Percentiles rank a stretch among this genome's conserved stretches.
phyloP scores from a whole-genome alignment of 2,329 filamentous ascomycete genomes.

The Dothiorella sarmentorum region DNA sequence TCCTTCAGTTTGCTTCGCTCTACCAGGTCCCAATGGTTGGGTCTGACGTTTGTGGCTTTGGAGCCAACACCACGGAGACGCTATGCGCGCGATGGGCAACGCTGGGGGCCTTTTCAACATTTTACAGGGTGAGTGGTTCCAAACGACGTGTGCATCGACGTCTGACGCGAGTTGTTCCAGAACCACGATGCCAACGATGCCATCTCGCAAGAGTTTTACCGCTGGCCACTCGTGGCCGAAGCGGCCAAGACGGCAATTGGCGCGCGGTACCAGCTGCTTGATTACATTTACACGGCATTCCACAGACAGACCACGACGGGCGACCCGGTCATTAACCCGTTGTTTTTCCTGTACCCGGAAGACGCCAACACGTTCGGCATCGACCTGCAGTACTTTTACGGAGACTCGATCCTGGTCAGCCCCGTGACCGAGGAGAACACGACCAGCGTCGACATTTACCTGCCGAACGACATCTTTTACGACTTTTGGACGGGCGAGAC shows the following conservation, averaged over 20 bases:
- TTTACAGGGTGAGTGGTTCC: conserved; percentile 54
- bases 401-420: conserved; percentile 54
- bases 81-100: conserved; percentile 74
- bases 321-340: conserved; percentile 62
- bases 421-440: conserved; percentile 53
- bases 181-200: conserved; percentile 61
- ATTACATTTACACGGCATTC: conserved; percentile 75
- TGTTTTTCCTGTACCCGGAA: conserved; percentile 68
- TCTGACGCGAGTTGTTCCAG: neutral
- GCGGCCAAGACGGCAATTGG: conserved; percentile 67
- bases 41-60: conserved; percentile 74
- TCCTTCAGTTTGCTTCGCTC: conserved; percentile 46
- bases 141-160: too few species aligned
- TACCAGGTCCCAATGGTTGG: conserved; percentile 50
- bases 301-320: conserved; percentile 59
- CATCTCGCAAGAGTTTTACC: conserved; percentile 69
- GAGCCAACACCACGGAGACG: conserved; percentile 60
- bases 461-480: conserved; percentile 58
- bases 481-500: conserved; percentile 54
- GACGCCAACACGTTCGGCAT: conserved; percentile 53
- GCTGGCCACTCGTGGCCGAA: conserved; percentile 60
- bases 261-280: conserved; percentile 71
- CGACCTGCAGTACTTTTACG: conserved; percentile 59
- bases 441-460: conserved; percentile 54
- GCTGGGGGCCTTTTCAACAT: conserved; percentile 69